Base-by-base conservation (phyloP, 192 early-diverging fungal species). In the Oehlia diaphana region DNA sequence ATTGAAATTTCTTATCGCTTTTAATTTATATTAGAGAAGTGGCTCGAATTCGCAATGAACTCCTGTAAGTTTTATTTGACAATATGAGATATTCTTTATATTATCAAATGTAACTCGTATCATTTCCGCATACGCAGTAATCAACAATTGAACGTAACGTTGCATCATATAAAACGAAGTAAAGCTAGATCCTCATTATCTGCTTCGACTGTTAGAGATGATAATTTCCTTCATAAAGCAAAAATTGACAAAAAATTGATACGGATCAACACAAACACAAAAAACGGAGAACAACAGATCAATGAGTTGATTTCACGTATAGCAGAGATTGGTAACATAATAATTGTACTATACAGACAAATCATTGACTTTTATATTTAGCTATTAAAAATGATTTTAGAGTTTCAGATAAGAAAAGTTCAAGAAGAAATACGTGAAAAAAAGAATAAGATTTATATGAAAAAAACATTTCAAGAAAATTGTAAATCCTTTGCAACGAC, bases 201-300 rank as follows among this genome's bases (percentile, higher is more conserved):
- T 47, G 10, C 44, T 12, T 47, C 47, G 6, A n/a, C 37, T 1
- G 26, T 23, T n/a, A 42, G 23, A 28, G 71, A 76, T 12, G 62
- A 76, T 76, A 19, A 28, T 33, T 13, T 31, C 3, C 14, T 62
- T 39, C 49, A 13, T 9, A 67, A 69, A 78, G 9, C 23, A 28
- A 78, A 78, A 53, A 31, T 78, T 50, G 76, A 78, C 28, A 78
- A 78, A 69, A 78, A 53, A 49, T 78, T 69, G 13, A 10, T 44
- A 0, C 35, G 68, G 19, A 78, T 63, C 5, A 68, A 14, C 10
- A 65, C 4, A 19, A 47, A 26, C 53, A 28, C 65, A 49, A 2
- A 53, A 47, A 35, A 50, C 19, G 64, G 19, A n/a, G 76, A 78
- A 69, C 10, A 31, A 35, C 19, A 78, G 65, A 69, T 53, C 14